Conservation (phyloP, 2,329 filamentous ascomycete species). For the Claviceps purpurea region DNA sequence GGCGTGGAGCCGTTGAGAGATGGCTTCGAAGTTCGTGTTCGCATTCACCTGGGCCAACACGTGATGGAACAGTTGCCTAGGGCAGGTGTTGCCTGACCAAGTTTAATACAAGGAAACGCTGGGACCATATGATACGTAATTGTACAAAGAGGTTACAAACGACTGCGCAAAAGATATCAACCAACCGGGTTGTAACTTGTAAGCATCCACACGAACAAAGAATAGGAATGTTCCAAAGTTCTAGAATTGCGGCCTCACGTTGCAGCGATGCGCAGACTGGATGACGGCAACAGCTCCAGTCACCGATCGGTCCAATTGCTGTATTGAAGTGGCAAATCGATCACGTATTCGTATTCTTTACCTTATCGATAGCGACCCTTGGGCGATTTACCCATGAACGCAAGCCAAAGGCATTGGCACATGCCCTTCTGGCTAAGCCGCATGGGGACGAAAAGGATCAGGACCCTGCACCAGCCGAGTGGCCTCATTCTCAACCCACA, state of each 20-base stretch:
- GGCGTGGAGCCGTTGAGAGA: slow-evolving; percentile 1
- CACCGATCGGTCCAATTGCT: background rate
- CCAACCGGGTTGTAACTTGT: background rate
- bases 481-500: slow-evolving; percentile 22
- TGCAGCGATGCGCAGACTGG: background rate
- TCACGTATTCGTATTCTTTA: slow-evolving; percentile 4
- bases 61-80: background rate
- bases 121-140: too few species aligned
- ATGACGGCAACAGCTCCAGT: background rate
- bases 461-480: slow-evolving; percentile 15
- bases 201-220: background rate
- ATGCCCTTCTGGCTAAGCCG: background rate
- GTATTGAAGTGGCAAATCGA: background rate
- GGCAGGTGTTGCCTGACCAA: background rate
- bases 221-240: background rate
- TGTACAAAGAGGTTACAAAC: too few species aligned
- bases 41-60: slow-evolving; percentile 1
- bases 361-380: slow-evolving; percentile 1
- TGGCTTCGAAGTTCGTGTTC: slow-evolving; percentile 6
- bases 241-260: background rate
- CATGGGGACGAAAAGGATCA: slow-evolving; percentile 10
- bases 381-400: background rate
- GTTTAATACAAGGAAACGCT: too few species aligned
- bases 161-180: background rate
- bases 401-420: background rate